A percentile compares a stretch with the other conserved stretches of the same genome.
phyloP scores from a whole-genome alignment of 805 yeast genomes.

The Pichia thaimueangensis region DNA sequence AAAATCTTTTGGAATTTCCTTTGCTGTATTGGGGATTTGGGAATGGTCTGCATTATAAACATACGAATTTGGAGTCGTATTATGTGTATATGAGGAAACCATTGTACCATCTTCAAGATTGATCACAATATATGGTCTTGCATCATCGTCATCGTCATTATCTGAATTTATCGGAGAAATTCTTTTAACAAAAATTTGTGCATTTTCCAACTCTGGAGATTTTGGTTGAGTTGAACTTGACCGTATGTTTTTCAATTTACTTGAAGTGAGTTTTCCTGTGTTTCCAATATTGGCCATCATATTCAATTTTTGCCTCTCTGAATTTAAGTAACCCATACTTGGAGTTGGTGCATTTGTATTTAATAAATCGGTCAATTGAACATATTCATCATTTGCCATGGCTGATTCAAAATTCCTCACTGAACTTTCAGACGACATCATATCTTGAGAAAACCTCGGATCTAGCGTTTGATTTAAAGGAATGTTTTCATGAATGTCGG shows the following conservation, averaged over 20 bases:
- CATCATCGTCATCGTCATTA: slow-evolving; percentile 19
- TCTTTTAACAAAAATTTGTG: background rate
- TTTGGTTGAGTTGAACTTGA: background rate
- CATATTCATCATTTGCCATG: slow-evolving; percentile 34
- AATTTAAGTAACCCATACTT: slow-evolving; percentile 19
- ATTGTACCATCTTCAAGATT: slow-evolving; percentile 24
- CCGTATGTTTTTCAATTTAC: background rate
- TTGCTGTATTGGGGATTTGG: slow-evolving; percentile 44
- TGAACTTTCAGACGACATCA: slow-evolving; percentile 16
- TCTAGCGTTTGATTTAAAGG: background rate
- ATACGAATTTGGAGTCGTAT: slow-evolving; percentile 35
- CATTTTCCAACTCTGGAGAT: background rate
- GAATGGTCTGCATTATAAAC: slow-evolving; percentile 46
- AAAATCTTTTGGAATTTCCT: slow-evolving; percentile 36
- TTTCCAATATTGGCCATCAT: background rate
- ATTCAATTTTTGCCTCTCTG: background rate
- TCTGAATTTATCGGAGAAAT: background rate
- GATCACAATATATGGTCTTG: slow-evolving; percentile 28
- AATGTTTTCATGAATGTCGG: slow-evolving; percentile 1
- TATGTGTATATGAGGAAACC: slow-evolving; percentile 29
- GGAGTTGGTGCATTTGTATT: slow-evolving; percentile 32
- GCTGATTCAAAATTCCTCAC: slow-evolving; percentile 26
- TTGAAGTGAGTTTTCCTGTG: too few species aligned
- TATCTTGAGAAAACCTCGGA: background rate
- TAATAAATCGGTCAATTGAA: slow-evolving; percentile 31